Evolutionary conservation across 768 basidiomycete genomes (phyloP), one percentile per base, ranked within the genome.

Genomic region (Suillus weaverae): DNA sequence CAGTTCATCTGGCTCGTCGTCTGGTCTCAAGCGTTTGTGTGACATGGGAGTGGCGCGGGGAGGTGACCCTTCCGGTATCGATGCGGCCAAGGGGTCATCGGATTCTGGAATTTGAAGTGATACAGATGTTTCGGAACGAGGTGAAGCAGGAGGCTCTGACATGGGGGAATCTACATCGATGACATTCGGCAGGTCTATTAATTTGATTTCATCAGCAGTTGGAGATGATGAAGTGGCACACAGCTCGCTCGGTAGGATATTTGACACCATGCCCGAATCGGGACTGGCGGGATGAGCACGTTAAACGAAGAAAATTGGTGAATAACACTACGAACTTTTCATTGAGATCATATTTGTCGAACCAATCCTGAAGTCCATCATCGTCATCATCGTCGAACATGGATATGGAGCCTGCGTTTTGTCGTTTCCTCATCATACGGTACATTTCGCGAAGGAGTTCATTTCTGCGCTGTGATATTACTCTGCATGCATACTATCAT

Each of bases 381-480:
- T 81, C 83, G 20, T 69, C 69, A 38, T 70, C 72, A 16, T 80
- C 80, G 30, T 80, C 74, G 20, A 80, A 62, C 16, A 71, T 66
- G 36, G 84, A 71, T 44, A 82, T 67, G 39, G 78, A 65, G 30
- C 83, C 83, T 51, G 83, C 70, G 67, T 78, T 78, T 60, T 84
- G 79, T 70, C 85, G 84, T 63, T 80, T 81, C 63, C 81, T 82
- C 57, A 91, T 82, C 80, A 93, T 84, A 61, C 78, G 76, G 77
- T 85, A 89, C 86, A 93, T 87, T 74, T 92, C 85, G 50, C 82
- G 81, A 73, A 93, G 82, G 57, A 92, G 82, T 61, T 80, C 86
- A 87, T 90, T 89, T 74, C 91, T 81, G 68, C 86, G 86, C 55
- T 82, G 76, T 51, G 86, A 76, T 67, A 93, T 87, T 68, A 80